A percentile compares a stretch with the other conserved stretches of the same genome.
Evolutionary conservation across 2,329 filamentous ascomycete genomes (phyloP).

Genomic region (Fusarium anguioides): DNA sequence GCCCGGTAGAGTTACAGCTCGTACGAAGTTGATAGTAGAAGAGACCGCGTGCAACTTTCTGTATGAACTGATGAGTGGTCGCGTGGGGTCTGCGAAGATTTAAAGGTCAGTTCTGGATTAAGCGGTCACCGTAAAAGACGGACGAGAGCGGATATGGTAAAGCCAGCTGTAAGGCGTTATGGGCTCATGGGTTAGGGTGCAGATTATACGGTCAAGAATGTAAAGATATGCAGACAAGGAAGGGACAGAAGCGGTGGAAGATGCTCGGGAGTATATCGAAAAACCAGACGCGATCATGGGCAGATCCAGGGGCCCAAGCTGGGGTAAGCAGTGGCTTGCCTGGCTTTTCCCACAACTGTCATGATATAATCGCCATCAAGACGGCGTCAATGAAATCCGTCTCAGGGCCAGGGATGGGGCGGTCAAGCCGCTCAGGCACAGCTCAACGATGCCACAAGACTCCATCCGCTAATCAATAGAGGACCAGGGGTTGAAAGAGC

Average conservation of each 20-base stretch:
- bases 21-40: neutral
- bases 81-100: conserved; percentile 23
- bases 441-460: conserved; percentile 29
- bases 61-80: conserved; percentile 17
- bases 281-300: conserved; percentile 34
- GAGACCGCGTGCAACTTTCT: conserved; percentile 7
- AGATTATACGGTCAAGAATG: conserved; percentile 36
- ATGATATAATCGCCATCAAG: conserved; percentile 5
- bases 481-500: conserved; percentile 27
- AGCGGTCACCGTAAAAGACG: conserved; percentile 36
- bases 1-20: neutral
- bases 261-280: conserved; percentile 27
- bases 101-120: conserved; percentile 35
- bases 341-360: conserved; percentile 12
- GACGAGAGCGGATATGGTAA: conserved; percentile 1
- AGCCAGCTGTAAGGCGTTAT: conserved; percentile 17
- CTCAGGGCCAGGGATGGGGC: conserved; percentile 26
- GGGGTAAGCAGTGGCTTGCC: conserved; percentile 36
- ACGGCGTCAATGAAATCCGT: conserved; percentile 16
- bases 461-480: conserved; percentile 37
- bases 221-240: no score
- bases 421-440: conserved; percentile 37
- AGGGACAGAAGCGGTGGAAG: conserved; percentile 37
- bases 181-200: conserved; percentile 41
- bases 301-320: conserved; percentile 41